Conservation (phyloP, 1,284 basidiomycete species). For the Retiboletus flavoniger region DNA sequence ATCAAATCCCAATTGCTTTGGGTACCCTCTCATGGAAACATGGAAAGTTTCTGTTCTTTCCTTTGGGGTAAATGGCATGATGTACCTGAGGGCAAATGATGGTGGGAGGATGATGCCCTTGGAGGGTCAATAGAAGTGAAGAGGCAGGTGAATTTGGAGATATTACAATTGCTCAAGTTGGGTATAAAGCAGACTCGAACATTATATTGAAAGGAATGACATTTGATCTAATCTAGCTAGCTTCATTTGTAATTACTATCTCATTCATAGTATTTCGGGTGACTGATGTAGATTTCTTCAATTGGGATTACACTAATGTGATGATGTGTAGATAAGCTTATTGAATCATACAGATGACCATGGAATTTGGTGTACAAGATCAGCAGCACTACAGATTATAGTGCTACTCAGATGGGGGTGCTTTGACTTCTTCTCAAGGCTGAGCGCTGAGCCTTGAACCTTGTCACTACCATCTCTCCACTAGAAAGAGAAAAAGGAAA, state of each 20-base stretch:
- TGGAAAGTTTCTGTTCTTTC: slow-evolving; percentile 42
- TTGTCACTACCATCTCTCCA: too few relatives aligned
- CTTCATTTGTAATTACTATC: background rate
- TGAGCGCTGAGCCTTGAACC: too few relatives aligned
- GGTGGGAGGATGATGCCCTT: slow-evolving; percentile 57
- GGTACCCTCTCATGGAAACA: slow-evolving; percentile 47
- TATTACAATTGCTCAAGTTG: slow-evolving; percentile 41
- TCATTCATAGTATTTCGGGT: background rate
- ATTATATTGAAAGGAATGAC: slow-evolving; percentile 3
- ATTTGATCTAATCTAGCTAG: background rate
- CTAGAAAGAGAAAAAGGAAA: too few relatives aligned
- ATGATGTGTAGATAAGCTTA: too few relatives aligned
- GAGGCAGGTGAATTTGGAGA: slow-evolving; percentile 40
- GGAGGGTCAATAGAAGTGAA: slow-evolving; percentile 47
- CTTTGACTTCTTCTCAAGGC: too few relatives aligned
- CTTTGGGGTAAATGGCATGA: slow-evolving; percentile 56
- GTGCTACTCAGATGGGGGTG: too few relatives aligned
- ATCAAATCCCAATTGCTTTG: slow-evolving; percentile 41
- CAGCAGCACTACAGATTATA: too few relatives aligned
- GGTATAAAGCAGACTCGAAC: slow-evolving; percentile 42
- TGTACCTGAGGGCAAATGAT: slow-evolving; percentile 50
- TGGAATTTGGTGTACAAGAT: too few relatives aligned
- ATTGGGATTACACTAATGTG: background rate
- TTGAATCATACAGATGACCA: too few relatives aligned
- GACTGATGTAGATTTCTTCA: too few relatives aligned